A percentile compares a stretch with the other conserved stretches of the same genome.
Evolutionary conservation across 1,139 yeast genomes (phyloP).

Genomic region (Pichia cactophila): DNA sequence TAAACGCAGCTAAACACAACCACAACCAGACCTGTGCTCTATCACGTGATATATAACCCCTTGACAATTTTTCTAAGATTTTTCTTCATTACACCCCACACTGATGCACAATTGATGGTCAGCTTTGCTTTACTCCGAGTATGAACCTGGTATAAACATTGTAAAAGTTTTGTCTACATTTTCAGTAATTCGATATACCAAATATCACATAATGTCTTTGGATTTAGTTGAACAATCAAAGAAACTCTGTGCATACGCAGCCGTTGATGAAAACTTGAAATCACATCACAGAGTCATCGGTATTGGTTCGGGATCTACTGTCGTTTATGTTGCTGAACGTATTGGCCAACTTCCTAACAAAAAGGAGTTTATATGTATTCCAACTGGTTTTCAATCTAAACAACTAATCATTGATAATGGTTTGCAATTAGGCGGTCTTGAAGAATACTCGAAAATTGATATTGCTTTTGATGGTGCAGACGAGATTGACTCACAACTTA

Average conservation of each 20-base stretch:
- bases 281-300: constrained; percentile 70
- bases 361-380: constrained; percentile 63
- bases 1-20: too few relatives aligned
- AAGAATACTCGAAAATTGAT: constrained; percentile 72
- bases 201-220: not conserved
- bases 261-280: constrained; percentile 86
- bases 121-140: not conserved
- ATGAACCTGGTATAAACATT: not conserved
- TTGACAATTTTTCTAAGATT: too few relatives aligned
- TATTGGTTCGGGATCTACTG: constrained; percentile 95
- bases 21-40: too few relatives aligned
- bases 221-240: constrained; percentile 57
- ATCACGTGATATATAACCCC: too few relatives aligned
- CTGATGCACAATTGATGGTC: too few relatives aligned
- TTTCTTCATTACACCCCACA: too few relatives aligned
- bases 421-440: constrained; percentile 69
- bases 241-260: constrained; percentile 80
- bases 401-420: constrained; percentile 80
- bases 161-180: not conserved
- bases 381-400: constrained; percentile 95
- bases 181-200: not conserved
- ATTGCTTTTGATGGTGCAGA: constrained; percentile 98
- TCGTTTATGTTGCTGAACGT: constrained; percentile 90
- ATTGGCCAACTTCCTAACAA: constrained; percentile 65
- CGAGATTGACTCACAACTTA: constrained; percentile 75